A percentile compares a stretch with the other conserved stretches of the same genome.
phyloP scores from a whole-genome alignment of 1,284 basidiomycete species.

The Austropuccinia psidii region DNA sequence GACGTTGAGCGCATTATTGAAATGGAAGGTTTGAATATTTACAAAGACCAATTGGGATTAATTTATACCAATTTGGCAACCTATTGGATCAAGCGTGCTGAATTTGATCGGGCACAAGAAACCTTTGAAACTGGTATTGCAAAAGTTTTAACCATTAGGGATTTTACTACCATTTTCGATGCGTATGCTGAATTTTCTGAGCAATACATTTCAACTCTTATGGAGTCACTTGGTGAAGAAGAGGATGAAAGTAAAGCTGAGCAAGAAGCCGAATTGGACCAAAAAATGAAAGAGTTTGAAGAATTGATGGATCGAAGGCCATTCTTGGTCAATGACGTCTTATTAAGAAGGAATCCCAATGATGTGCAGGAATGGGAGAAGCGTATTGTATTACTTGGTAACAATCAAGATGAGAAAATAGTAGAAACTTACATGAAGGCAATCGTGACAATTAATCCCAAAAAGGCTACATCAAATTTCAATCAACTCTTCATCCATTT shows the following conservation, averaged over 20 bases:
- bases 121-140: conserved; percentile 84
- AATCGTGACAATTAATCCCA: conserved; percentile 76
- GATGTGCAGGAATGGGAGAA: conserved; percentile 99
- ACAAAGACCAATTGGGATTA: conserved; percentile 92
- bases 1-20: conserved; percentile 80
- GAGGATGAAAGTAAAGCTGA: conserved; percentile 66
- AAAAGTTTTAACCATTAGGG: conserved; percentile 81
- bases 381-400: conserved; percentile 82
- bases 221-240: conserved; percentile 73
- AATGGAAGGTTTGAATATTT: conserved; percentile 74
- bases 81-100: conserved; percentile 95
- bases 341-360: conserved; percentile 86
- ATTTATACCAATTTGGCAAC: conserved; percentile 95
- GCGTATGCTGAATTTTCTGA: conserved; percentile 92
- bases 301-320: conserved; percentile 88
- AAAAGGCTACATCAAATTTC: conserved; percentile 83
- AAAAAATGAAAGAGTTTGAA: conserved; percentile 86
- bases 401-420: conserved; percentile 77
- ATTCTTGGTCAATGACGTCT: conserved; percentile 92
- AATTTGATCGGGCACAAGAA: conserved; percentile 74
- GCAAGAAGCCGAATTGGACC: conserved; percentile 77
- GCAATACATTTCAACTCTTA: conserved; percentile 79
- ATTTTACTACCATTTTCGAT: conserved; percentile 98
- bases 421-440: conserved; percentile 87
- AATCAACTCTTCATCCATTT: conserved; percentile 90